These are phyloP conservation scores for Quercus mongolica DNA, from an alignment of 306 rosid genomes.

Conservation along the genomic window DNA sequence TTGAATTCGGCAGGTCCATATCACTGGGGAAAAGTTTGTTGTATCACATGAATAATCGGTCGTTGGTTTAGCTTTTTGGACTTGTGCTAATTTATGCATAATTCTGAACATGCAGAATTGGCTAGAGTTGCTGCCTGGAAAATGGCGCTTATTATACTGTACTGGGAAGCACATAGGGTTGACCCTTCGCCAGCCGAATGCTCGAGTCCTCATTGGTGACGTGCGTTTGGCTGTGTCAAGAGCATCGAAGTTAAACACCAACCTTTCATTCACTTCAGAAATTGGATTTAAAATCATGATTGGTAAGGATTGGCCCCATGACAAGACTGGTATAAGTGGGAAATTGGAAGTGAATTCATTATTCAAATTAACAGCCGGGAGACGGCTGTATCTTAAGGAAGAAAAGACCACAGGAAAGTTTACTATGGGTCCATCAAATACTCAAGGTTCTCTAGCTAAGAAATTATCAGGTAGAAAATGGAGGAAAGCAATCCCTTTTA, in stretches of 20 bases:
- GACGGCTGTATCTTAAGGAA: conserved; percentile 69
- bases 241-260: conserved; percentile 46
- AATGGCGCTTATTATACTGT: conserved; percentile 90
- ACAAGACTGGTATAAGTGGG: conserved; percentile 74
- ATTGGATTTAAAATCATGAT: conserved; percentile 74
- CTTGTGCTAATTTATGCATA: background rate
- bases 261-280: conserved; percentile 54
- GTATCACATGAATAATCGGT: background rate
- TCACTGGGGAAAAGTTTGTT: background rate
- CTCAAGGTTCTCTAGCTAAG: conserved; percentile 50
- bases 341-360: conserved; percentile 58
- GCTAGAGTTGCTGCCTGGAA: conserved; percentile 88
- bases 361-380: conserved; percentile 58
- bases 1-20: background rate
- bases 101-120: conserved; percentile 50
- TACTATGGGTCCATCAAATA: conserved; percentile 36
- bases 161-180: conserved; percentile 93
- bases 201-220: conserved; percentile 69
- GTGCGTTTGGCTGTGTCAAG: conserved; percentile 65
- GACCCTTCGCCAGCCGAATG: conserved; percentile 81
- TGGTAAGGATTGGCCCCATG: conserved; percentile 84
- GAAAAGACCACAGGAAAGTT: conserved; percentile 42
- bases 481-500: conserved; percentile 71
- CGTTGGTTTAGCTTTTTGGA: background rate
- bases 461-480: conserved; percentile 68